Base-by-base conservation (phyloP, 495 filamentous ascomycete species). In the Parathielavia appendiculata region DNA sequence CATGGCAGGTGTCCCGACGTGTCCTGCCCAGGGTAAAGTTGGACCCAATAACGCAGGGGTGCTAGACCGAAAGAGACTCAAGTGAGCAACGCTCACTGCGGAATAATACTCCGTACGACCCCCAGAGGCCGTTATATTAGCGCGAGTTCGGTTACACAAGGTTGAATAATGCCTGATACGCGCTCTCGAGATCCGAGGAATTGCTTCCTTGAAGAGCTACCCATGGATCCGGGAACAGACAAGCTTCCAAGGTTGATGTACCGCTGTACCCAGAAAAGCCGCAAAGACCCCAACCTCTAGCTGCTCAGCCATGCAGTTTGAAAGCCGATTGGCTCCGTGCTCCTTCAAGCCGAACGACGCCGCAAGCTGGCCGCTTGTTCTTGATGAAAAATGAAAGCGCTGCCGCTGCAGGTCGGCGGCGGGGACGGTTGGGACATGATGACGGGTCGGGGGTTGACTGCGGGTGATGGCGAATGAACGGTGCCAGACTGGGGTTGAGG, bases 381-480 rank as follows among this genome's bases (percentile, higher is more conserved):
- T 1, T 23, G 16, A 54, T 11, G 23, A 6, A 7, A 43, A 36
- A 35, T 2, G 23, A 54, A 19, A 38, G 22, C 54, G 54, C 14
- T 45, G 41, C 20, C 12, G 54, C 45, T 57, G 54, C 54, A 44
- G 52, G 23, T 17, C 5, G 9, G 44, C 30, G 54, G 44, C 45
- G 44, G 5, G 43, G 32, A 20, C 39, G 10, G 13, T 14, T 5
- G 38, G 22, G 38, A 43, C n/a, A 46, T 38, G 53, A 35, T 23
- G 8, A 46, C 51, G 51, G 20, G 20, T 20, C 32, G 26, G 41
- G 36, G 36, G 20, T 23, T 43, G 45, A 19, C 22, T 41, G 45
- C 30, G 19, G 35, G 12, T 14, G 41, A 20, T 49, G 45, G 17
- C 55, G 47, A 57, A 41, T 57, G 23, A 51, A 9, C 9, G n/a